phyloP scores from a whole-genome alignment of 2,329 filamentous ascomycete species.

The Talaromyces marneffei region DNA sequence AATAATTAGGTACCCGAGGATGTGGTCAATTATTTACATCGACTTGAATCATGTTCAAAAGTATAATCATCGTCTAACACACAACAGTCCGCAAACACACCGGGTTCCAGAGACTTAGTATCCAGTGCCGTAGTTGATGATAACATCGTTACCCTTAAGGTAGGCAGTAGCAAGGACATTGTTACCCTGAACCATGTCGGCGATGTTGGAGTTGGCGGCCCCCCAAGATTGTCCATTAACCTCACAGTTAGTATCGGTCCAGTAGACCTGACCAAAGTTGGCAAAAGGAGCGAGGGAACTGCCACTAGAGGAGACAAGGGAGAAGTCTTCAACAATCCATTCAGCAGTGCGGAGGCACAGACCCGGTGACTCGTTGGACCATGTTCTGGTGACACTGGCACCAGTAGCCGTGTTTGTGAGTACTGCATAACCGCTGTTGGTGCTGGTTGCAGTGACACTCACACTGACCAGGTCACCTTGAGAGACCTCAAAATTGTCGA shows the following conservation, averaged over 20 bases:
- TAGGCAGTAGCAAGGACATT: slow-evolving; percentile 9
- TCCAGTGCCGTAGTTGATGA: slow-evolving; percentile 12
- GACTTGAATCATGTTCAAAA: neutral
- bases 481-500: slow-evolving; percentile 7
- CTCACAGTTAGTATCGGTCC: neutral
- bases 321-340: slow-evolving; percentile 13
- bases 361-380: slow-evolving; percentile 7
- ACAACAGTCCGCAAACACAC: neutral
- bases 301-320: neutral
- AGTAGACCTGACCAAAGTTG: slow-evolving; percentile 9
- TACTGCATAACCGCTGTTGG: slow-evolving; percentile 7
- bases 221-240: slow-evolving; percentile 5
- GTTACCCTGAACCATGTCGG: slow-evolving; percentile 9
- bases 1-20: neutral
- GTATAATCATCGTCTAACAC: neutral
- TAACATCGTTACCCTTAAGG: slow-evolving; percentile 10
- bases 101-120: neutral
- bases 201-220: slow-evolving; percentile 9
- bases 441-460: slow-evolving; percentile 9
- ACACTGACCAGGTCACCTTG: slow-evolving; percentile 9
- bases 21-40: neutral
- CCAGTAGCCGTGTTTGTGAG: slow-evolving; percentile 3
- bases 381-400: slow-evolving; percentile 1
- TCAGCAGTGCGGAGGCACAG: slow-evolving; percentile 7
- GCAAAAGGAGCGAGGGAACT: slow-evolving; percentile 4